Evolutionary conservation across 176 grass and related monocot genomes (phyloP), one percentile per base, ranked within the genome.

Genomic region (Eremochloa ophiuroides): DNA sequence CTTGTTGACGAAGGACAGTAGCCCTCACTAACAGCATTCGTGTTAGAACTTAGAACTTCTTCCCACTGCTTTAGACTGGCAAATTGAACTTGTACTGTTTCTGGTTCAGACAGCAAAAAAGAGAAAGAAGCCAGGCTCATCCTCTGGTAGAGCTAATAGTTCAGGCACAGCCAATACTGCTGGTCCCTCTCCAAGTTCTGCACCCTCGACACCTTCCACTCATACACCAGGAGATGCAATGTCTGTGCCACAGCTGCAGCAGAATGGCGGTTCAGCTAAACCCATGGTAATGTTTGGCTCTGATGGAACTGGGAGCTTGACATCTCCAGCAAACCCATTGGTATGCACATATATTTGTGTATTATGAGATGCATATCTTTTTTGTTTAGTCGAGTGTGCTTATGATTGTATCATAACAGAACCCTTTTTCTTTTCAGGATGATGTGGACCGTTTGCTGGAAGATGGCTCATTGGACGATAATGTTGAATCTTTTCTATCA

Each of bases 401-500:
- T 62, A 48, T 38, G 28, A 17, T 41, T 33, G 16, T 64, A 61
- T 69, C 14, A 66, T 73, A 27, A 77, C 30, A 73, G 67, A 63
- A 66, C 6, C 38, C 25, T 75, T 87, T 75, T 87, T 71, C 62
- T 77, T 89, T 91, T 27, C 82, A 99, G 97, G 91, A 83, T 96
- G 97, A 94, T 71, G 85, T 99, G 70, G 97, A 99, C 62, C 92
- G 81, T 76, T 94, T 98, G 85, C 82, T 97, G 56, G 95, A 98
- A 76, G 95, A 97, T 87, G 93, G 88, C 23, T 83, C 94, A 40
- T 88, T 99, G 73, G 97, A 99, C 83, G 97, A 99, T 73, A 99
- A 99, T 78, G 97, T 99, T 31, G 97, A 99, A 79, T 99, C 97
- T 65, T 99, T 96, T 91, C 77, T 99, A 89, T 99, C 97, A 65